These are phyloP conservation scores for Crithidia fasciculata DNA, from an alignment of 208 protist species.

Conservation along the genomic window DNA sequence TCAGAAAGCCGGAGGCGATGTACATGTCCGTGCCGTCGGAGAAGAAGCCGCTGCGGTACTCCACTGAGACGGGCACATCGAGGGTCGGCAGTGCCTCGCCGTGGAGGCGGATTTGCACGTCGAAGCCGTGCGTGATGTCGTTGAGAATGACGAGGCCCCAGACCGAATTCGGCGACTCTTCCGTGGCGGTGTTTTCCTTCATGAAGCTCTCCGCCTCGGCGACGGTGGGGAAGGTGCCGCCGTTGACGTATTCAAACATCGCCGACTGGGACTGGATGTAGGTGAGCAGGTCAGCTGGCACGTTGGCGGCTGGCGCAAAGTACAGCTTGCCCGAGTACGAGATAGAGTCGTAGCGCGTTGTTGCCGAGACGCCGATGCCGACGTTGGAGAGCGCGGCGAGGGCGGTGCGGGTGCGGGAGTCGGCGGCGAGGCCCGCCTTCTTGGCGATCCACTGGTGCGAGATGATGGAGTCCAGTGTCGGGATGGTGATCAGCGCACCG, in stretches of 20 bases:
- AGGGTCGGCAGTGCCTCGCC: slow-evolving; percentile 46
- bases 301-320: slow-evolving; percentile 60
- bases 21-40: slow-evolving; percentile 74
- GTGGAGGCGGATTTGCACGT: slow-evolving; percentile 77
- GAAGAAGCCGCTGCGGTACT: slow-evolving; percentile 49
- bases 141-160: slow-evolving; percentile 37
- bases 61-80: slow-evolving; percentile 29
- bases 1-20: slow-evolving; percentile 71
- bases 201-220: slow-evolving; percentile 52
- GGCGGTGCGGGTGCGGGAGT: slow-evolving; percentile 24
- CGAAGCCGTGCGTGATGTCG: slow-evolving; percentile 52
- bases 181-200: slow-evolving; percentile 12
- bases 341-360: slow-evolving; percentile 60
- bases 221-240: slow-evolving; percentile 66
- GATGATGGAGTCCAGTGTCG: slow-evolving; percentile 61
- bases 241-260: slow-evolving; percentile 66
- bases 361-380: slow-evolving; percentile 40
- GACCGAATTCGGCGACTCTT: slow-evolving; percentile 19
- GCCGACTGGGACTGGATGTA: slow-evolving; percentile 35
- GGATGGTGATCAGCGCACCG: slow-evolving; percentile 32
- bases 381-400: slow-evolving; percentile 35
- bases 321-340: slow-evolving; percentile 54
- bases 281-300: slow-evolving; percentile 38
- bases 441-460: slow-evolving; percentile 69
- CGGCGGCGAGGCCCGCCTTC: slow-evolving; percentile 35